Evolutionary conservation across 495 filamentous ascomycete genomes (phyloP).

Genomic region (Gamarada debralockiae): DNA sequence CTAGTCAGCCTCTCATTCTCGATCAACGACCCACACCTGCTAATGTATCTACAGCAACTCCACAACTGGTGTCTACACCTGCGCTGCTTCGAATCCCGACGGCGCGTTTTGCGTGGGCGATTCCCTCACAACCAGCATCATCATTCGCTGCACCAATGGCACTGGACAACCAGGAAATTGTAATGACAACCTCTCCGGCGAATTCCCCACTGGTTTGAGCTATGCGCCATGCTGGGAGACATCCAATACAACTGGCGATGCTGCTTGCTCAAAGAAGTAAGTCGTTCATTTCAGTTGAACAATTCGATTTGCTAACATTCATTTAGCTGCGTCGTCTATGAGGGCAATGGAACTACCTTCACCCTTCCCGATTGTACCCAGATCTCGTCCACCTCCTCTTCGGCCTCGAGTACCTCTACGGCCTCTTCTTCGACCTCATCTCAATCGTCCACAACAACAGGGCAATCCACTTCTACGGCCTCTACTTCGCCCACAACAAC

Average conservation of each 20-base stretch:
- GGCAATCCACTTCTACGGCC: not conserved
- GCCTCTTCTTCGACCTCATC: too few relatives aligned
- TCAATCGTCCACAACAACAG: not conserved
- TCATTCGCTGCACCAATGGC: constrained; percentile 25
- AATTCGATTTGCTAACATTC: constrained; percentile 1
- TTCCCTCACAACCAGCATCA: constrained; percentile 19
- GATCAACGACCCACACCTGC: not conserved
- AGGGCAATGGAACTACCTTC: constrained; percentile 11
- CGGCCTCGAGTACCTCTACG: constrained; percentile 3
- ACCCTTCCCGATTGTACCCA: constrained; percentile 17
- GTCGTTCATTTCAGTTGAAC: not conserved
- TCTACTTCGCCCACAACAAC: constrained; percentile 5
- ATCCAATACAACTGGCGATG: constrained; percentile 15
- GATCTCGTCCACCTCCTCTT: not conserved
- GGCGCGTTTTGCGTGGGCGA: constrained; percentile 22
- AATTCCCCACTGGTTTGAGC: constrained; percentile 15
- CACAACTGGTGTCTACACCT: not conserved
- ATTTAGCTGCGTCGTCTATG: constrained; percentile 19
- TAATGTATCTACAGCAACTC: not conserved
- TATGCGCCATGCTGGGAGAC: constrained; percentile 21
- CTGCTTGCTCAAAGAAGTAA: constrained; percentile 27
- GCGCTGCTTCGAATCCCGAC: constrained; percentile 2
- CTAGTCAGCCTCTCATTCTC: too few relatives aligned
- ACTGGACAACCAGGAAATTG: constrained; percentile 26
- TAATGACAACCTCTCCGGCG: constrained; percentile 25